phyloP scores from a whole-genome alignment of 1,284 basidiomycete genomes.

The Rhizopogon parksii region DNA sequence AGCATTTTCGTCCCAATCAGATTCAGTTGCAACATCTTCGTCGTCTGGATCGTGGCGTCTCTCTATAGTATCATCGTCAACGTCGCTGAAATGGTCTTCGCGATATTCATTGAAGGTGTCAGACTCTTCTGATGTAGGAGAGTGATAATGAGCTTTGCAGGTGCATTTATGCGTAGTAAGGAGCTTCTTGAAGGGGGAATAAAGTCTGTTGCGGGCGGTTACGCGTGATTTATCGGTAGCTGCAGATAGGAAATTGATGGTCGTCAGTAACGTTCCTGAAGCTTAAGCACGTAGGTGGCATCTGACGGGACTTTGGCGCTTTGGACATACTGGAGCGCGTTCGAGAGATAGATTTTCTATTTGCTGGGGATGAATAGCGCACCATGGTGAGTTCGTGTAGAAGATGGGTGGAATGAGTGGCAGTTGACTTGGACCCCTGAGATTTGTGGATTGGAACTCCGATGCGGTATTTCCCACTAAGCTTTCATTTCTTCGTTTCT shows the following conservation, averaged over 20 bases:
- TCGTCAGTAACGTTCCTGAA: not conserved
- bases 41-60: not conserved
- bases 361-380: not conserved
- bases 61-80: not conserved
- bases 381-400: slow-evolving; percentile 1
- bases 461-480: slow-evolving; percentile 5
- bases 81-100: slow-evolving; percentile 8
- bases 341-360: not conserved
- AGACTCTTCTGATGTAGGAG: slow-evolving; percentile 1
- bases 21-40: not conserved
- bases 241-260: not conserved
- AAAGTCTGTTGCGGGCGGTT: not conserved
- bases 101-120: not conserved
- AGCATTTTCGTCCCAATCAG: slow-evolving; percentile 25
- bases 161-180: not conserved
- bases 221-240: not conserved
- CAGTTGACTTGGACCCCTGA: not conserved
- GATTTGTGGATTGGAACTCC: not conserved
- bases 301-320: slow-evolving; percentile 6
- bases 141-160: not conserved
- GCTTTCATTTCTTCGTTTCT: slow-evolving; percentile 4
- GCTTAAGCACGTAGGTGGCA: not conserved
- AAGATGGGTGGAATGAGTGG: slow-evolving; percentile 18
- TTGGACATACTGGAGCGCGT: slow-evolving; percentile 2
- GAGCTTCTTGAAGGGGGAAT: not conserved